Percentiles rank a stretch among this genome's conserved stretches.
phyloP scores from a whole-genome alignment of 169 alveolate genomes.

The Cryptosporidium felis region DNA sequence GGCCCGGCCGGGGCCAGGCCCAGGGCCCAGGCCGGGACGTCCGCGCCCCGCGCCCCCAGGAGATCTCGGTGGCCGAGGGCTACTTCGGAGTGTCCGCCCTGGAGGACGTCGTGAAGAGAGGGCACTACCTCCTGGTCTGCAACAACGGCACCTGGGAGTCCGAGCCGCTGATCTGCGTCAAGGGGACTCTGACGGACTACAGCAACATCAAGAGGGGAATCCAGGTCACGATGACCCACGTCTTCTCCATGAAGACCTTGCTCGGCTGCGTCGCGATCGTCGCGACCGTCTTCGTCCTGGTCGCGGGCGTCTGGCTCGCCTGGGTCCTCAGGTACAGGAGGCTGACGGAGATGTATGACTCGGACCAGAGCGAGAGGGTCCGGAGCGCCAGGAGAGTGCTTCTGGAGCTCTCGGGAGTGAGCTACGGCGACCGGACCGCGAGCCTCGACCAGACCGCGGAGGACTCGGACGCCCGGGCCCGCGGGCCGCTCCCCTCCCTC shows the following conservation, averaged over 20 bases:
- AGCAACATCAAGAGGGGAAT: conserved; percentile 49
- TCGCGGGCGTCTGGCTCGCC: conserved; percentile 12
- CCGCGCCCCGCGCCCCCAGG: background rate
- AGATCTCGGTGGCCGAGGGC: background rate
- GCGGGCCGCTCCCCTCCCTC: background rate
- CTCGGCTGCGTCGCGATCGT: conserved; percentile 15
- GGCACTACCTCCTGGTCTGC: conserved; percentile 13
- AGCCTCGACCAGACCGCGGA: conserved; percentile 29
- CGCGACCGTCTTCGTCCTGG: background rate
- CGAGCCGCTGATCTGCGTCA: conserved; percentile 60
- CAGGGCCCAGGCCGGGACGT: background rate
- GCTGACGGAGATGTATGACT: conserved; percentile 45
- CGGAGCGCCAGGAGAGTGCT: conserved; percentile 50
- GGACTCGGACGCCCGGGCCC: background rate
- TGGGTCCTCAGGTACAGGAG: conserved; percentile 43
- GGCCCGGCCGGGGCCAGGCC: no score
- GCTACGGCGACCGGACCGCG: background rate
- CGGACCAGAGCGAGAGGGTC: conserved; percentile 39
- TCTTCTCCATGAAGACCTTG: conserved; percentile 39
- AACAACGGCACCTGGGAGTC: conserved; percentile 69
- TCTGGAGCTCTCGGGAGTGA: conserved; percentile 33
- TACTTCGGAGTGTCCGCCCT: background rate
- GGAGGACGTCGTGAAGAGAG: conserved; percentile 15
- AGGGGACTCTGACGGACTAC: conserved; percentile 59
- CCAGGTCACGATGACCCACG: conserved; percentile 51